These are phyloP conservation scores for Periglandula ipomoeae DNA, from an alignment of 2,329 filamentous ascomycete genomes.

Conservation along the genomic window DNA sequence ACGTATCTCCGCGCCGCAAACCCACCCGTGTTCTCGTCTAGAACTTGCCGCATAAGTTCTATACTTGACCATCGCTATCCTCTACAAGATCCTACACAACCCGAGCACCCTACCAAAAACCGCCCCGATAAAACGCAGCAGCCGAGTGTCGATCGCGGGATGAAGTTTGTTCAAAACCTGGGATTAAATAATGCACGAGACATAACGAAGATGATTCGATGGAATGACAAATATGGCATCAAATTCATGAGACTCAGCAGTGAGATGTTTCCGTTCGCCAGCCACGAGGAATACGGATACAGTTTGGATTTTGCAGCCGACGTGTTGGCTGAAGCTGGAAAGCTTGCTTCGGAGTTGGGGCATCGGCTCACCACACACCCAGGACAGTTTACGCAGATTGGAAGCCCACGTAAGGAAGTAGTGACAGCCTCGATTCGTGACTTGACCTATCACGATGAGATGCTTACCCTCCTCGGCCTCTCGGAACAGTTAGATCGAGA, in stretches of 20 bases:
- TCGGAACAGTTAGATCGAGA: slow-evolving; percentile 72
- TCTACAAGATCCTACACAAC: slow-evolving; percentile 62
- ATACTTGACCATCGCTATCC: slow-evolving; percentile 86
- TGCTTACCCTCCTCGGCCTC: slow-evolving; percentile 68
- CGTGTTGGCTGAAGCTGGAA: slow-evolving; percentile 65
- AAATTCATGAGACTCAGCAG: slow-evolving; percentile 87
- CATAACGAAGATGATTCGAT: slow-evolving; percentile 74
- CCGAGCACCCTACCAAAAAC: slow-evolving; percentile 78
- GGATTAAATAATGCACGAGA: slow-evolving; percentile 78
- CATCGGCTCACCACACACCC: slow-evolving; percentile 87
- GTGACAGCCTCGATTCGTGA: slow-evolving; percentile 71
- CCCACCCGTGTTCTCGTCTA: slow-evolving; percentile 79
- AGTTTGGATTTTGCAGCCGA: slow-evolving; percentile 75
- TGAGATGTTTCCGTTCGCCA: slow-evolving; percentile 96
- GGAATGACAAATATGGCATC: slow-evolving; percentile 89
- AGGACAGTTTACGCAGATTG: slow-evolving; percentile 87
- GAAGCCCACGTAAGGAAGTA: slow-evolving; percentile 70
- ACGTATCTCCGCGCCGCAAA: slow-evolving; percentile 79
- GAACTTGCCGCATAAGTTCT: slow-evolving; percentile 83
- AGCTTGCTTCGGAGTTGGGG: slow-evolving; percentile 64
- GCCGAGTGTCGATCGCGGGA: slow-evolving; percentile 56
- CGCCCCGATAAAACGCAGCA: slow-evolving; percentile 67
- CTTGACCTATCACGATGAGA: slow-evolving; percentile 78
- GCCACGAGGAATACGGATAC: slow-evolving; percentile 80
- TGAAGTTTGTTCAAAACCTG: slow-evolving; percentile 64